phyloP scores from a whole-genome alignment of 169 alveolate species.

The Plasmodium relictum region DNA sequence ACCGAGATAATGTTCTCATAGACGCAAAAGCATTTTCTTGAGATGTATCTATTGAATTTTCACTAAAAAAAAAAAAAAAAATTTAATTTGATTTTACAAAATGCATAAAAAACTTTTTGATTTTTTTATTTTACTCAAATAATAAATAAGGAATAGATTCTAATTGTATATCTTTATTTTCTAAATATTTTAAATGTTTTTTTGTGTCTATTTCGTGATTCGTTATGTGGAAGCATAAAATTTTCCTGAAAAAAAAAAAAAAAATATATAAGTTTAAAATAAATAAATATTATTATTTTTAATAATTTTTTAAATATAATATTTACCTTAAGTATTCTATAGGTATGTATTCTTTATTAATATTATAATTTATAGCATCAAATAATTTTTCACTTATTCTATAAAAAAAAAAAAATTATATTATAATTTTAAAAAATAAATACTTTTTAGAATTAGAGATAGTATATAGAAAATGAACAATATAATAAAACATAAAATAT shows the following conservation, averaged over 20 bases:
- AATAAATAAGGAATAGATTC: conserved; percentile 53
- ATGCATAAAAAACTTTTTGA: neutral
- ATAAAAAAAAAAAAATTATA: conserved; percentile 2
- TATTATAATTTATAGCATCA: conserved; percentile 58
- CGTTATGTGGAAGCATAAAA: conserved; percentile 55
- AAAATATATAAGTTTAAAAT: too few species aligned
- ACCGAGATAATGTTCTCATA: conserved; percentile 74
- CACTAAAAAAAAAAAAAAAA: conserved; percentile 20
- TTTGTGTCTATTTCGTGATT: conserved; percentile 50
- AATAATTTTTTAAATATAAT: too few species aligned
- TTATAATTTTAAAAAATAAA: too few species aligned
- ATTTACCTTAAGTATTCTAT: conserved; percentile 61
- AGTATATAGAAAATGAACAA: neutral
- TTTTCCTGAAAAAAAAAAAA: conserved; percentile 18
- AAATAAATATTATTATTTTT: neutral
- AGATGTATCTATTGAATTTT: conserved; percentile 64
- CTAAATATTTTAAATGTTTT: conserved; percentile 33
- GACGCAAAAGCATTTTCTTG: conserved; percentile 75
- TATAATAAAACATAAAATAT: neutral
- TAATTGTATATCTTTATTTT: conserved; percentile 4
- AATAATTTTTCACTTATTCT: conserved; percentile 53
- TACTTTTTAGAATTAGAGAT: too few species aligned
- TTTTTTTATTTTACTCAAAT: conserved; percentile 34
- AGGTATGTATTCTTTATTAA: conserved; percentile 74
- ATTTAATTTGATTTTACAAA: neutral